Base-by-base conservation (phyloP, 2,329 filamentous ascomycete genomes). In the Fusarium liriodendri region DNA sequence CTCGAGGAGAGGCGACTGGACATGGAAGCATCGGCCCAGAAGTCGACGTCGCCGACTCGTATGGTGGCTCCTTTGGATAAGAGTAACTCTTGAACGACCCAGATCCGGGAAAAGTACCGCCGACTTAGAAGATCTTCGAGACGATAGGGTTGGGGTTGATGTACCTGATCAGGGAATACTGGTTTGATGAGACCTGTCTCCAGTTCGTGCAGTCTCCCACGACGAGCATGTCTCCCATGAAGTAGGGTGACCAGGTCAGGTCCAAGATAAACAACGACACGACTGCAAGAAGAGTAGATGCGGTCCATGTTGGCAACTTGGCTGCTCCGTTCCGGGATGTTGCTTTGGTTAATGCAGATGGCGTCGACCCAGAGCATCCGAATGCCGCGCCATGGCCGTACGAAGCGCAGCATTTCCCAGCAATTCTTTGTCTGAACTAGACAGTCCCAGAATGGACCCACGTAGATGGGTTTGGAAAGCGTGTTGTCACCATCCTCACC, bases 291-390 rank as follows among this genome's bases (percentile, higher is more conserved):
- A 13, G 40, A 47, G 32, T 65, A 65, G 8, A 65, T 65, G 6
- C 27, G n/a, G 0, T 33, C n/a, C 62, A 65, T 65, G 8, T 38
- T 50, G 8, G 32, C 35, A 16, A 65, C 62, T 11, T 65, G 62
- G 6, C 20, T 22, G 32, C 10, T 33, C 1, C 62, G 29, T 11
- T 65, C 62, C 1, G 16, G 16, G 8, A 40, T 8, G 8, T 47
- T 16, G 7, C 18, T 29, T 11, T 65, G 52, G 25, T 65, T 65
- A 16, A 60, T 60, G 32, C 62, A 65, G n/a, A 65, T 22, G 4
- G 62, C 54, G n/a, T 65, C 62, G 5, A 65, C 40, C 62, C 52
- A 65, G 2, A 65, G 47, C 14, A 65, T 47, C 18, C 52, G 25
- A 14, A 13, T 33, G 8, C 62, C 62, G 4, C 54, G 58, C 9